These are phyloP conservation scores for Paraphaeosphaeria minitans DNA, from an alignment of 2,329 filamentous ascomycete species.

Conservation along the genomic window DNA sequence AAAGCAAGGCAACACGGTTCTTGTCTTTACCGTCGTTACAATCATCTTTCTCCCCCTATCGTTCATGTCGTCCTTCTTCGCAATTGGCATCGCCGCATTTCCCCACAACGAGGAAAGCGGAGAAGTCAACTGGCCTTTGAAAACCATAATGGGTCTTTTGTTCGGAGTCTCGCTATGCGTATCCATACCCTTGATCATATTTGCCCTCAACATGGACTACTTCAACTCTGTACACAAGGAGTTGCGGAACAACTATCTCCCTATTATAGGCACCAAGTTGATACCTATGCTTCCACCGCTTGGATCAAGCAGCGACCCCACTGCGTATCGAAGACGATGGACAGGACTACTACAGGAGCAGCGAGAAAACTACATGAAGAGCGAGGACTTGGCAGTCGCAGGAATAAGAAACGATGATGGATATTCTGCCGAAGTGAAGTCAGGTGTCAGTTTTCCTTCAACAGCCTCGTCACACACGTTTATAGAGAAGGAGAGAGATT, in stretches of 20 bases:
- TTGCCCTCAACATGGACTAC: slow-evolving; percentile 14
- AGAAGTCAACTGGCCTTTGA: slow-evolving; percentile 13
- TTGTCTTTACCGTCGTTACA: slow-evolving; percentile 21
- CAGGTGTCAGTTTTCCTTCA: background rate
- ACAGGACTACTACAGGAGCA: slow-evolving; percentile 7
- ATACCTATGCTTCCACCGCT: slow-evolving; percentile 7
- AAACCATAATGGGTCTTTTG: slow-evolving; percentile 11
- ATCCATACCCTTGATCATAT: slow-evolving; percentile 13
- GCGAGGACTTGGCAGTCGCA: background rate
- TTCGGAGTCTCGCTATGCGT: slow-evolving; percentile 13
- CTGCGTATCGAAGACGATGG: slow-evolving; percentile 12
- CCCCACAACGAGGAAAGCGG: slow-evolving; percentile 11
- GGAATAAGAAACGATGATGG: background rate
- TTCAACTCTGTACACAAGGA: slow-evolving; percentile 6
- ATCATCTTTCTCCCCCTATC: slow-evolving; percentile 22
- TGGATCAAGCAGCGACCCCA: background rate
- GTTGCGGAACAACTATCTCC: slow-evolving; percentile 11
- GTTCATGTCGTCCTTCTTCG: slow-evolving; percentile 23
- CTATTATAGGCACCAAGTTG: slow-evolving; percentile 3
- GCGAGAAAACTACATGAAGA: slow-evolving; percentile 4
- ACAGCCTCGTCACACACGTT: background rate
- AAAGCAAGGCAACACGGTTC: slow-evolving; percentile 20
- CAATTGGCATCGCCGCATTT: slow-evolving; percentile 16
- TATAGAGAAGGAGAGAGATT: background rate
- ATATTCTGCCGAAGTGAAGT: background rate